Base-by-base conservation (phyloP, 495 filamentous ascomycete genomes). In the Copromyces sp. region DNA sequence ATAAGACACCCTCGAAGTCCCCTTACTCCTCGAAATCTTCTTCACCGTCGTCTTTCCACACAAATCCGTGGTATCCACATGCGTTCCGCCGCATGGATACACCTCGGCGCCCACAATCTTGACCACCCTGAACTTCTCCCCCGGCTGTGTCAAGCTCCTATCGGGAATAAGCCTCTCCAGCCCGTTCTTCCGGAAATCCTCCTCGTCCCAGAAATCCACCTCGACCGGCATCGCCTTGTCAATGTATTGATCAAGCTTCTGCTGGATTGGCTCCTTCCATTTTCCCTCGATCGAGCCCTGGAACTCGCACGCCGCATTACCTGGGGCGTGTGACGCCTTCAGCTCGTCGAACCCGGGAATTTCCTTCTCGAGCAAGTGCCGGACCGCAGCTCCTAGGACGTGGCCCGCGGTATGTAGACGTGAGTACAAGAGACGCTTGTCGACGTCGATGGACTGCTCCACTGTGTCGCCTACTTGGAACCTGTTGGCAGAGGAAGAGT, bases 31-130 rank as follows among this genome's bases (percentile, higher is more conserved):
- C 73, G 82, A 83, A 59, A 90, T 86, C 82, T 89, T 90, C 84
- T 83, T 88, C 42, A 91, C 88, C 39, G 79, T 83, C 39, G 85
- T 85, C 78, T 82, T 65, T 16, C 88, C 89, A 72, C 85, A 86
- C 59, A 81, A 68, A 73, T 84, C 80, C 53, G 86, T 87, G 24
- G 78, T 85, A 37, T 83, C 79, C 17, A 91, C 87, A 80, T 91
- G 89, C 45, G 89, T 91, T 0, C 89, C 89, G 4, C 89, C 89
- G 74, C 89, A 91, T 2, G 89, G 89, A 80, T 90, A 89, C 41
- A 81, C 83, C 77, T 88, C 89, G 35, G 83, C 82, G 0, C 88
- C 89, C 12, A 85, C 84, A 72, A 90, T 89, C 71, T 85, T 84
- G 32, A 90, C 89, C 2, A 84, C 82, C 29, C 83, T 78, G 71